Percentiles rank a stretch among this genome's conserved stretches.
Evolutionary conservation across 2,329 filamentous ascomycete genomes (phyloP).

Genomic region (Fusarium temperatum): DNA sequence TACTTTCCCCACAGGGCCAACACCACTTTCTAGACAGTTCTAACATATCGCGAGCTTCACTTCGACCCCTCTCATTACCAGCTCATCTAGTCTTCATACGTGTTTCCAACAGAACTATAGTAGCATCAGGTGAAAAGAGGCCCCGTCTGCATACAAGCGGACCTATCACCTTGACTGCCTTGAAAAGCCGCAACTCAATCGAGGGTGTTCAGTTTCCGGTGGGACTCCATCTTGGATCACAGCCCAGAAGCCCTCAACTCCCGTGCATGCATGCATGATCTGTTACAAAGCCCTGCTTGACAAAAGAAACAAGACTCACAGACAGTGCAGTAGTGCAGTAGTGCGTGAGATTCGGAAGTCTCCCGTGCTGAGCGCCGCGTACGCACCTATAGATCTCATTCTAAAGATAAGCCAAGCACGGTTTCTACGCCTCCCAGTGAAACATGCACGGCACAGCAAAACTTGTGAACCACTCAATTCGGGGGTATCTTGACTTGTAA

Average conservation of each 20-base stretch:
- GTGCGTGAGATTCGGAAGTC: constrained; percentile 25
- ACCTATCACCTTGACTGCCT: constrained; percentile 26
- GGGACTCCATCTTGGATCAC: constrained; percentile 18
- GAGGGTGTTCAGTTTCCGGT: constrained; percentile 17
- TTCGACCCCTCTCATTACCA: not conserved
- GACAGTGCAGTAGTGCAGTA: not conserved
- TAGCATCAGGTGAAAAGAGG: not conserved
- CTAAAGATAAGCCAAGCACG: constrained; percentile 29
- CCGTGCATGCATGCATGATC: constrained; percentile 38
- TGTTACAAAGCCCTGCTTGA: constrained; percentile 1
- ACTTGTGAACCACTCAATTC: constrained; percentile 25
- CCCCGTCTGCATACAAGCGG: constrained; percentile 34
- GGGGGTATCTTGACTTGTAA: constrained; percentile 39
- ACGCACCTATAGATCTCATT: not conserved
- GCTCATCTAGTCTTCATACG: not conserved
- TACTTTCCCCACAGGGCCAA: constrained; percentile 42
- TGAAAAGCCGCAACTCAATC: not conserved
- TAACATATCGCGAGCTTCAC: constrained; percentile 41
- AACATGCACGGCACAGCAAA: constrained; percentile 25
- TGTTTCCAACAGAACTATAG: not conserved
- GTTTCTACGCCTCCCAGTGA: constrained; percentile 1
- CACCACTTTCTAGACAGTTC: constrained; percentile 34
- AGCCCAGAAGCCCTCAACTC: constrained; percentile 21
- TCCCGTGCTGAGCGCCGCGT: constrained; percentile 25
- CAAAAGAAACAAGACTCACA: not conserved